Evolutionary conservation across 192 early-diverging fungal species (phyloP), one percentile per base, ranked within the genome.

Genomic region (Funneliformis geosporum): DNA sequence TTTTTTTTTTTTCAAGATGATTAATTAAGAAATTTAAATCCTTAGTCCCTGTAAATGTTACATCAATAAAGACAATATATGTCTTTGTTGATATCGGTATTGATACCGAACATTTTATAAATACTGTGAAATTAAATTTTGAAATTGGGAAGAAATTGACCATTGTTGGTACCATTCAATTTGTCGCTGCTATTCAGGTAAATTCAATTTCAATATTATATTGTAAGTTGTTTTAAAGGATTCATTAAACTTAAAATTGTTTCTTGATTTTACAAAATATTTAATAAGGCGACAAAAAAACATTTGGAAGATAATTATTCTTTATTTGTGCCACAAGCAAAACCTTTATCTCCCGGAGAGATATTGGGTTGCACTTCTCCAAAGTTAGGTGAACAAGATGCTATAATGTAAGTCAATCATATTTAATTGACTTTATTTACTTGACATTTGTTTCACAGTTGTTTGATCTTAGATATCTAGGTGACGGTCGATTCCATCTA

Each of bases 1-100:
- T 23, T 38, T 25, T 64, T 65, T 75, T 38, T 0, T 69, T 7
- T 6, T 47, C 66, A 1, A n/a, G n/a, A 6, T 33, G 23, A 14
- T 44, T 16, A 75, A 43, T 4, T 70, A 46, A 28, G 5, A 18
- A 47, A 27, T 27, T 73, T 47, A 25, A n/a, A 23, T 47, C 25
- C 10, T 11, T 82, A 91, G 94, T 99, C 5, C 98, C 98, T 0
- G 96, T 99, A 65, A 93, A 95, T 78, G 88, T 97, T 5, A 99
- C 98, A 4, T 90, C 90, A 5, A 95, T 98, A 81, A 97, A 96
- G 79, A 97, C 95, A 16, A 86, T 99, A 50, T 99, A 99, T 79
- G 95, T 99, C 6, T 99, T 99, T 92, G 98, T 99, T 12, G 98
- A 99, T 70, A 99, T 99, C 85, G 93, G 92, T 10, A 97, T 99